Evolutionary conservation across 2,329 filamentous ascomycete species (phyloP).

Genomic region (Ophiocordyceps australis): DNA sequence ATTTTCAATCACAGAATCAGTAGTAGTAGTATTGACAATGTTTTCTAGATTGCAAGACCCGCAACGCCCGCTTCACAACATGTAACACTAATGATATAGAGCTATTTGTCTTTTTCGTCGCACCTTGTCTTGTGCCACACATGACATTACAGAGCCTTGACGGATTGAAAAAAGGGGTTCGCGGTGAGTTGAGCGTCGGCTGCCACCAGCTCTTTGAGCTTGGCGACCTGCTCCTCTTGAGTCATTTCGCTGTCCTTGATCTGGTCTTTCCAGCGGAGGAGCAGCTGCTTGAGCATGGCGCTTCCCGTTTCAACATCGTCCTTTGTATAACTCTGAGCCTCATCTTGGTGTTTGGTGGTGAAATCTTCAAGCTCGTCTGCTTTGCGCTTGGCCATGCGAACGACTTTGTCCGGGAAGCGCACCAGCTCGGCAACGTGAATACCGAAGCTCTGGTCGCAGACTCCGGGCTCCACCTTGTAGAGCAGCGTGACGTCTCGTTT

Average conservation of each 20-base stretch:
- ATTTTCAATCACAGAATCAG: too few relatives aligned
- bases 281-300: constrained; percentile 62
- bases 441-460: constrained; percentile 94
- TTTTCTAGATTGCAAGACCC: too few relatives aligned
- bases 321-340: constrained; percentile 47
- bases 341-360: constrained; percentile 53
- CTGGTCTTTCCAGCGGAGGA: constrained; percentile 74
- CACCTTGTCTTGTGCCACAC: background rate
- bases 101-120: too few relatives aligned
- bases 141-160: constrained; percentile 29
- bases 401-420: constrained; percentile 88
- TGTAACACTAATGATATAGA: too few relatives aligned
- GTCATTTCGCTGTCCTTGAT: constrained; percentile 40
- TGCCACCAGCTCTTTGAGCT: constrained; percentile 64
- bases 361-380: constrained; percentile 97
- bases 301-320: constrained; percentile 84
- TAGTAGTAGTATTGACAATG: too few relatives aligned
- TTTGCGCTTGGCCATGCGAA: constrained; percentile 98
- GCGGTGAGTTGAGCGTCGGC: constrained; percentile 45
- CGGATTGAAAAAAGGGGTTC: constrained; percentile 54
- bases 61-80: constrained; percentile 1
- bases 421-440: constrained; percentile 97
- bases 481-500: constrained; percentile 83
- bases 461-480: constrained; percentile 89
- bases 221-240: constrained; percentile 58